These are phyloP conservation scores for Metarhizium guizhouense DNA, from an alignment of 2,329 filamentous ascomycete genomes.

Conservation along the genomic window DNA sequence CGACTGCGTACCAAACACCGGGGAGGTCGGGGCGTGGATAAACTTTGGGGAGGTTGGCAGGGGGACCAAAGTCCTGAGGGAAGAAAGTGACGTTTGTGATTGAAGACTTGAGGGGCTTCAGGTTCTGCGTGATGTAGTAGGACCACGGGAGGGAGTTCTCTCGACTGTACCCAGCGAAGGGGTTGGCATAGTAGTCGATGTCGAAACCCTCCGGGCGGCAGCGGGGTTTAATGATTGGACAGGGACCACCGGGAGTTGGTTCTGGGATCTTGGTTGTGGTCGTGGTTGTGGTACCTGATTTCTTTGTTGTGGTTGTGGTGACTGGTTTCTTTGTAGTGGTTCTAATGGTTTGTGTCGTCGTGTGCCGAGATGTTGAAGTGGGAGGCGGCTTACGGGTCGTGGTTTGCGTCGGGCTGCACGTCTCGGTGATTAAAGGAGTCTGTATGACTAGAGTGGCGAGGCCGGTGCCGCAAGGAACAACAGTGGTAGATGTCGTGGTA, in stretches of 20 bases:
- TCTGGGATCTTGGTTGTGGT: neutral
- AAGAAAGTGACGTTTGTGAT: conserved; percentile 10
- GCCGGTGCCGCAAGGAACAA: neutral
- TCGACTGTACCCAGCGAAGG: conserved; percentile 12
- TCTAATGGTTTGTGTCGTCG: neutral
- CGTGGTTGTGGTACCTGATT: neutral
- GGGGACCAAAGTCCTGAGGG: conserved; percentile 7
- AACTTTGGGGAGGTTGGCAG: neutral
- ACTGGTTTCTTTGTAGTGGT: too few relatives aligned
- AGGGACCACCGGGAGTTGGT: neutral
- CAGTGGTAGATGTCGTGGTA: neutral
- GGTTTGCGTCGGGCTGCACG: neutral
- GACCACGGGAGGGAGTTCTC: conserved; percentile 9
- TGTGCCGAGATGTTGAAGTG: neutral
- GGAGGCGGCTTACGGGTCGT: neutral
- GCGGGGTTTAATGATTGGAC: neutral
- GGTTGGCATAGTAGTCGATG: conserved; percentile 14
- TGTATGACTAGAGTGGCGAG: neutral
- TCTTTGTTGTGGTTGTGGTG: neutral
- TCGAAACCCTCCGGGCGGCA: conserved; percentile 1
- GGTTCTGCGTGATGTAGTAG: conserved; percentile 13
- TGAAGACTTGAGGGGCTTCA: conserved; percentile 7
- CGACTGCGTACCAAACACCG: conserved; percentile 5
- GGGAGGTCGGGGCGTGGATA: conserved; percentile 3
- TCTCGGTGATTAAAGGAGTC: conserved; percentile 1